A percentile compares a stretch with the other conserved stretches of the same genome.
Evolutionary conservation across 2,329 filamentous ascomycete genomes (phyloP).

Genomic region (Rhinocladiella similis): DNA sequence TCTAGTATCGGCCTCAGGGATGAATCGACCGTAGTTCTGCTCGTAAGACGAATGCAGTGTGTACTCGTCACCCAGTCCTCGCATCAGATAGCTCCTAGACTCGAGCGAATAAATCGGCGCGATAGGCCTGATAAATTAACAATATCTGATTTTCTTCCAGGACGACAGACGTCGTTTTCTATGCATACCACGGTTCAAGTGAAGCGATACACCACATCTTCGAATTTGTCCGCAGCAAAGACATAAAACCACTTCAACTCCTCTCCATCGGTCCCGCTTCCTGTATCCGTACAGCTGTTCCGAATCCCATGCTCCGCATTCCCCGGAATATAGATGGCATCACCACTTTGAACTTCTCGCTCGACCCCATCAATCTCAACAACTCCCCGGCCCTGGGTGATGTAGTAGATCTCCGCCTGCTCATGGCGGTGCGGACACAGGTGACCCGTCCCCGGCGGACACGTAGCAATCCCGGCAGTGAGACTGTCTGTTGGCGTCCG

Average conservation of each 20-base stretch:
- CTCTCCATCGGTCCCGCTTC: conserved; percentile 8
- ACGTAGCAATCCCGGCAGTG: conserved; percentile 40
- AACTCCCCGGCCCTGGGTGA: conserved; percentile 39
- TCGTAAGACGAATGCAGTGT: too few relatives aligned
- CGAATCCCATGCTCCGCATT: conserved; percentile 45
- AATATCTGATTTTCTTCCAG: too few relatives aligned
- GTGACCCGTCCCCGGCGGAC: conserved; percentile 35
- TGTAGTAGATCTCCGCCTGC: conserved; percentile 47
- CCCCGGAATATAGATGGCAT: conserved; percentile 44
- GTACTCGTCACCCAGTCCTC: too few relatives aligned
- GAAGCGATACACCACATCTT: conserved; percentile 43
- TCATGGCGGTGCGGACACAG: conserved; percentile 41
- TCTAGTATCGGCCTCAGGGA: too few relatives aligned
- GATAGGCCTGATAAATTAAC: too few relatives aligned
- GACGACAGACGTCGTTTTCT: too few relatives aligned
- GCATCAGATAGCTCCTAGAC: too few relatives aligned
- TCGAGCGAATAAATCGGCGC: too few relatives aligned
- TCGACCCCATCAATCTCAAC: conserved; percentile 40
- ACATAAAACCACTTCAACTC: conserved; percentile 44
- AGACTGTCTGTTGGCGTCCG: conserved; percentile 38
- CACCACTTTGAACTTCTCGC: conserved; percentile 36
- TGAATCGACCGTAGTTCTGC: too few relatives aligned
- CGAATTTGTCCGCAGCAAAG: conserved; percentile 41
- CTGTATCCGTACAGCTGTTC: conserved; percentile 25
- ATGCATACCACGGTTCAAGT: neutral